phyloP scores from a whole-genome alignment of 1,284 basidiomycete species.

The Taiwanofungus camphoratus region DNA sequence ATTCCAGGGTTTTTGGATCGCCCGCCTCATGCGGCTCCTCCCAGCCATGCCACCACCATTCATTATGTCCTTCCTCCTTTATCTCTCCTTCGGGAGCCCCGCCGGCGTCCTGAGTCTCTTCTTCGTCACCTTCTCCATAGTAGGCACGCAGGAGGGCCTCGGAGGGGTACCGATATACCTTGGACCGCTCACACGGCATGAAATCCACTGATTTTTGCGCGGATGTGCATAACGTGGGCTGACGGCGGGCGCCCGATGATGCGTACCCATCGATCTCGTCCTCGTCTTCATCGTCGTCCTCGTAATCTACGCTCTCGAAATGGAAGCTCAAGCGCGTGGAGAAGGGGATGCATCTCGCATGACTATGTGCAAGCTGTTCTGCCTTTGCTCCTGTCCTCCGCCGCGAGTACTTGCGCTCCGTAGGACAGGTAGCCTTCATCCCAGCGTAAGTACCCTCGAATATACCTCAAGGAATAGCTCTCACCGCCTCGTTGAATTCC shows the following conservation, averaged over 20 bases:
- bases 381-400: not conserved
- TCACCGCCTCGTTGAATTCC: conserved; percentile 27
- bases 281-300: conserved; percentile 9
- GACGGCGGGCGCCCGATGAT: not conserved
- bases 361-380: conserved; percentile 15
- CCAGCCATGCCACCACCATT: conserved; percentile 24
- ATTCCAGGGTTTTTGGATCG: conserved; percentile 2
- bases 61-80: conserved; percentile 8
- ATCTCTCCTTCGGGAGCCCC: conserved; percentile 3
- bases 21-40: conserved; percentile 17
- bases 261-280: conserved; percentile 11
- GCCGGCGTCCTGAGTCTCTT: not conserved
- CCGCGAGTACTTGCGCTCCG: conserved; percentile 15
- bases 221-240: conserved; percentile 5
- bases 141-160: conserved; percentile 15
- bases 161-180: conserved; percentile 22
- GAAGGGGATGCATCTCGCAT: conserved; percentile 20
- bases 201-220: conserved; percentile 21
- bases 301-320: not conserved
- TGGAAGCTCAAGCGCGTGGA: conserved; percentile 16
- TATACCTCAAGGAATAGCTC: conserved; percentile 7
- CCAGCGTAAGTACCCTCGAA: not conserved
- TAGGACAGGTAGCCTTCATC: conserved; percentile 19
- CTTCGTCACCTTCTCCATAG: conserved; percentile 8
- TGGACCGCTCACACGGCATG: conserved; percentile 12